phyloP scores from a whole-genome alignment of 805 yeast genomes.

The Hanseniaspora nectarophila region DNA sequence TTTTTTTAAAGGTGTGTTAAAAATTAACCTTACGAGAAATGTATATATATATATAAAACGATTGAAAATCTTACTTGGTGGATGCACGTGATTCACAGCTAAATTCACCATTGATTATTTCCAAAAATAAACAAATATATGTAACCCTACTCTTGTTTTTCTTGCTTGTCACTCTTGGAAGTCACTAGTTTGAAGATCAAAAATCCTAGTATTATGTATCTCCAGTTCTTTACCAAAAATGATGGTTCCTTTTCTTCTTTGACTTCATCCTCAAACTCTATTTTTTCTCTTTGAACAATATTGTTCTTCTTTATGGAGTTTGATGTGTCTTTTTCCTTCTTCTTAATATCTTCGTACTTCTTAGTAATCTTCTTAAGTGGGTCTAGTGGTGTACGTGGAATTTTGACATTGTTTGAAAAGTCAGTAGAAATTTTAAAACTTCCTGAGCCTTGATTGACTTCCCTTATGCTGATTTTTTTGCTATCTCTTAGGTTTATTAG shows the following conservation, averaged over 20 bases:
- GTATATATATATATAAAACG: too few species aligned
- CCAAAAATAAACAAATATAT: too few species aligned
- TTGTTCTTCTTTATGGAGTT: conserved; percentile 1
- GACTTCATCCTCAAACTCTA: conserved; percentile 7
- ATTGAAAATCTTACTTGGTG: too few species aligned
- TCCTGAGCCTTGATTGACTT: background rate
- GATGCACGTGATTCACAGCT: too few species aligned
- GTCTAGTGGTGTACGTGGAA: conserved; percentile 5
- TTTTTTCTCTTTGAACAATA: background rate
- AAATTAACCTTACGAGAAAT: too few species aligned
- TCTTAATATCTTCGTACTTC: conserved; percentile 10
- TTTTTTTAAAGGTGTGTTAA: background rate
- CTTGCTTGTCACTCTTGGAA: background rate
- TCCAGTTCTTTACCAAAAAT: conserved; percentile 15
- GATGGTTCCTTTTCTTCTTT: conserved; percentile 10
- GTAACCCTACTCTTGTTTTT: background rate
- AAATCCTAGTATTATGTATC: conserved; percentile 12
- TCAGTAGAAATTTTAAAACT: background rate
- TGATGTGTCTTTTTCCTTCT: background rate
- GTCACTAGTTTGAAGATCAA: conserved; percentile 7
- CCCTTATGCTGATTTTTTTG: background rate
- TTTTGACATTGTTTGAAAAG: background rate
- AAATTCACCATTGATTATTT: too few species aligned
- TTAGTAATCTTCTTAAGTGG: conserved; percentile 10
- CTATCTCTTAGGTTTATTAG: background rate